A percentile compares a stretch with the other conserved stretches of the same genome.
Evolutionary conservation across 352 stramenopile species (phyloP).

Genomic region (Pythium monospermum): DNA sequence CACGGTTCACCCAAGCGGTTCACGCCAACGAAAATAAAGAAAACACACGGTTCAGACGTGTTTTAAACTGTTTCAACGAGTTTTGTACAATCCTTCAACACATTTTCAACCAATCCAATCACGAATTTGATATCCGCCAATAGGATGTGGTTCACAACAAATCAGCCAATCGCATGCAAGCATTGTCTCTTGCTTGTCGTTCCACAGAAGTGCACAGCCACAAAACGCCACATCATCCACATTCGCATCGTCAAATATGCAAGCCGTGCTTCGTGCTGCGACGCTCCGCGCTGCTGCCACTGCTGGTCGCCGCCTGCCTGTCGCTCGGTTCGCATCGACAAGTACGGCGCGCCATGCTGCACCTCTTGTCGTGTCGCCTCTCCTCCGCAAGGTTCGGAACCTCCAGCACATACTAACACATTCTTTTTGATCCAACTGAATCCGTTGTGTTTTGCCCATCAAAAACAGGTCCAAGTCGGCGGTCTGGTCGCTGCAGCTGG

Average conservation of each 20-base stretch:
- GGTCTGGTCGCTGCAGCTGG: constrained; percentile 31
- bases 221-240: background rate
- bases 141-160: too few relatives aligned
- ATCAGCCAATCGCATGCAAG: too few relatives aligned
- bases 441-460: background rate
- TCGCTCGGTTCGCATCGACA: constrained; percentile 8
- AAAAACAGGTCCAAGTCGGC: constrained; percentile 23
- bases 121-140: background rate
- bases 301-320: constrained; percentile 1
- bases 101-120: background rate
- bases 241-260: background rate
- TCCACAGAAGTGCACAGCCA: background rate
- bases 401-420: background rate
- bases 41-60: constrained; percentile 12
- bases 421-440: background rate
- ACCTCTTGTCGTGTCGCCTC: constrained; percentile 23
- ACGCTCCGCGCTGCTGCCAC: constrained; percentile 22
- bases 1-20: constrained; percentile 17
- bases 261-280: too few relatives aligned
- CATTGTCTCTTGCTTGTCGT: too few relatives aligned
- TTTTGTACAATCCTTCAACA: too few relatives aligned
- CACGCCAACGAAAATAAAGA: constrained; percentile 1
- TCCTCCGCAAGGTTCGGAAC: constrained; percentile 28
- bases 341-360: constrained; percentile 7
- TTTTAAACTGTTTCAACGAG: constrained; percentile 2